Evolutionary conservation across 441 rosid species (phyloP).

Genomic region (Bocquillonia castaneifolia): DNA sequence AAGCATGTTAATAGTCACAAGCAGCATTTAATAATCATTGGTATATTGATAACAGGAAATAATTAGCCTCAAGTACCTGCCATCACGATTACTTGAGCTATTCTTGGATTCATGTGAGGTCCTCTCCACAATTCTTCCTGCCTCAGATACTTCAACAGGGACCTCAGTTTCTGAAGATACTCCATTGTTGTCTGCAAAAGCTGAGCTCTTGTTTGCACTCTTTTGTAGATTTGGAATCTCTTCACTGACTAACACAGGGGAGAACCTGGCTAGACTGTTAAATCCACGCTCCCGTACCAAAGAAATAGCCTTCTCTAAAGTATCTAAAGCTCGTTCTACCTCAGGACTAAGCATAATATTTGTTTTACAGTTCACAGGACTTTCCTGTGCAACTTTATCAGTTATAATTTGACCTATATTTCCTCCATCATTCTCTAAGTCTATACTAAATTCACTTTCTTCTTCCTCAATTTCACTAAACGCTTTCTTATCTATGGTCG

Average conservation of each 20-base stretch:
- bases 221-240: constrained; percentile 29
- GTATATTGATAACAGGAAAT: neutral
- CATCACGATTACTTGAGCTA: constrained; percentile 27
- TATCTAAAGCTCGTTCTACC: constrained; percentile 73
- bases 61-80: constrained; percentile 33
- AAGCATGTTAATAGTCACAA: neutral
- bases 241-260: constrained; percentile 27
- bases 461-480: constrained; percentile 63
- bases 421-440: constrained; percentile 21
- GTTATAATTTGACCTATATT: constrained; percentile 18
- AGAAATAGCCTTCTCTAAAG: constrained; percentile 60
- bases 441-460: constrained; percentile 27
- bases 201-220: constrained; percentile 22
- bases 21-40: neutral
- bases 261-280: constrained; percentile 25
- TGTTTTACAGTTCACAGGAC: constrained; percentile 30
- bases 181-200: constrained; percentile 20
- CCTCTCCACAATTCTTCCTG: constrained; percentile 30
- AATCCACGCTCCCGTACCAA: constrained; percentile 47
- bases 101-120: constrained; percentile 37
- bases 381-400: constrained; percentile 14
- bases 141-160: constrained; percentile 29
- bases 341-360: constrained; percentile 44
- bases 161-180: constrained; percentile 29
- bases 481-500: constrained; percentile 25